Percentiles rank a stretch among this genome's conserved stretches.
Conservation (phyloP, 1,284 basidiomycete genomes). For the Papiliotrema laurentii region DNA sequence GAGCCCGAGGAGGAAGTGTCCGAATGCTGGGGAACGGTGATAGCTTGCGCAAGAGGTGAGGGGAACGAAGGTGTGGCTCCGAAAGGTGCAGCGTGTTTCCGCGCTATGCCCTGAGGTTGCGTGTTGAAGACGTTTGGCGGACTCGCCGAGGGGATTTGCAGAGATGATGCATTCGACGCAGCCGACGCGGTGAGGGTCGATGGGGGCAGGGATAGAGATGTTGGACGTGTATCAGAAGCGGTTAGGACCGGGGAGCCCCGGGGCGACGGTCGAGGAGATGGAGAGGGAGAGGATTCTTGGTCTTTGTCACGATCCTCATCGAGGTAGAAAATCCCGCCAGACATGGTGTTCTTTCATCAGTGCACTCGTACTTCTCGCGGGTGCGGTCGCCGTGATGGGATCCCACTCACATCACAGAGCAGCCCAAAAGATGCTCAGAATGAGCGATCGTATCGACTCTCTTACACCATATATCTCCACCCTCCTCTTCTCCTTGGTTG, state of each 20-base stretch:
- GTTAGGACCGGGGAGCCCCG: constrained; percentile 7
- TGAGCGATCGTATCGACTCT: no score
- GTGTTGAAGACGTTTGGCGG: constrained; percentile 11
- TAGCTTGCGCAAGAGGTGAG: constrained; percentile 42
- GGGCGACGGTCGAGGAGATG: constrained; percentile 19
- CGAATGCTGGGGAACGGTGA: constrained; percentile 38
- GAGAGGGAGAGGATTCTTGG: constrained; percentile 14
- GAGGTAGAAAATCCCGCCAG: constrained; percentile 35
- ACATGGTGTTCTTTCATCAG: no score
- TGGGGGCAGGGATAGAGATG: not conserved
- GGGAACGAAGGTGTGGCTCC: constrained; percentile 46
- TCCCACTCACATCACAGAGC: no score
- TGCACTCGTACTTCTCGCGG: no score
- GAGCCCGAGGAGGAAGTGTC: constrained; percentile 38
- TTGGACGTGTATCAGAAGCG: not conserved
- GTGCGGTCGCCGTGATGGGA: no score
- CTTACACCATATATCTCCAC: no score
- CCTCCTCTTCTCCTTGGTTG: no score
- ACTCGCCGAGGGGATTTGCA: constrained; percentile 16
- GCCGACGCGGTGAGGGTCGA: not conserved
- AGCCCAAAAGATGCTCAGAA: no score
- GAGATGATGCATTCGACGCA: constrained; percentile 6
- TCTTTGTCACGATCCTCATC: constrained; percentile 33
- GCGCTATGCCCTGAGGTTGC: constrained; percentile 22
- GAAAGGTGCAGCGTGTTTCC: constrained; percentile 35